Base-by-base conservation (phyloP, 352 stramenopile genomes). In the Phytophthora hibernalis region DNA sequence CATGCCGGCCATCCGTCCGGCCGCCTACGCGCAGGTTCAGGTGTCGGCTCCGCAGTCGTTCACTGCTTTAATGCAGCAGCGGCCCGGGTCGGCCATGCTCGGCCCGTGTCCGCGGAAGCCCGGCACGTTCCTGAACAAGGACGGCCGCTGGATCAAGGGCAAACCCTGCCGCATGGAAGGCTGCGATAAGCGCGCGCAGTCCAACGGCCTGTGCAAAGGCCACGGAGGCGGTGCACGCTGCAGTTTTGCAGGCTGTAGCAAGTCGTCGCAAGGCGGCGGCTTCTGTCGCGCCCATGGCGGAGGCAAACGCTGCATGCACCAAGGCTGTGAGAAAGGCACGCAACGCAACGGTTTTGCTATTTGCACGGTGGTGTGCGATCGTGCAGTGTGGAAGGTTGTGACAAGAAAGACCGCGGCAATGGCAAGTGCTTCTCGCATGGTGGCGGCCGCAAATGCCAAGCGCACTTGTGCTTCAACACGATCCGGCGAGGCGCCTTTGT, bases 121-220 rank as follows among this genome's bases (percentile, higher is more conserved):
- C 3, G 85, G 85, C 26, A 94, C 85, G n/a, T 94, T 94, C 69
- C 72, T 94, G 11, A 94, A 94, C 72, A 94, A 94, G 79, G 85
- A 94, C 62, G 85, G 85, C n/a, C 85, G 85, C 2, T 94, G 85
- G 85, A 93, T 93, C 74, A 93, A 93, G 73, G 85, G 85, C 72
- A 94, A 94, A 66, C 83, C 82, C 9, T 94, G 85, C 67, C 81
- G 79, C 50, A 85, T 88, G 65, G 74, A 84, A 59, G 72, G 73
- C 16, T 93, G 85, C 51, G 83, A 92, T 54, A 92, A 92, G 70
- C 80, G 82, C 31, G 86, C 84, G 37, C 86, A 95, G 68, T 95
- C 86, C 11, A 92, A 87, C 40, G 83, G 86, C 6, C 70, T 91
- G 1, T 95, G 86, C 69, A 95, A 95, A 49, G 84, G 81, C 40